phyloP scores from a whole-genome alignment of 2,329 filamentous ascomycete species.

The Talaromyces verruculosus region DNA sequence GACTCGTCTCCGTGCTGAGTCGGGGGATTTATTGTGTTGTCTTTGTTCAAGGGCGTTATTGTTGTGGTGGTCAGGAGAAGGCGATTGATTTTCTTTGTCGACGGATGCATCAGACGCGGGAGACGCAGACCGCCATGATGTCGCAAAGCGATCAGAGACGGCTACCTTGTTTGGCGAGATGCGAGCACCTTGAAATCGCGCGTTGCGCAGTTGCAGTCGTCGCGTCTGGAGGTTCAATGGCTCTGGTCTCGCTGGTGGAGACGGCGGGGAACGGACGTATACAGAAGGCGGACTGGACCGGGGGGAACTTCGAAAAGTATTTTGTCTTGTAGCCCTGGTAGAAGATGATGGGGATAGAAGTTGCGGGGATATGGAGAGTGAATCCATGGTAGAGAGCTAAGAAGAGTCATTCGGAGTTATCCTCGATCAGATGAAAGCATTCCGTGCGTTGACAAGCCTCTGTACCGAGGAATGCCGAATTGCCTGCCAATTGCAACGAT shows the following conservation, averaged over 20 bases:
- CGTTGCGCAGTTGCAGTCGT: constrained; percentile 32
- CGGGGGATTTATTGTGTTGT: background rate
- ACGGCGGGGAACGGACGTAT: constrained; percentile 23
- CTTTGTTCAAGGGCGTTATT: background rate
- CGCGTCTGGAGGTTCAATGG: constrained; percentile 31
- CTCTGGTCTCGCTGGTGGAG: constrained; percentile 21
- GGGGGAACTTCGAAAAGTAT: constrained; percentile 10
- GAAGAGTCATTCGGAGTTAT: background rate
- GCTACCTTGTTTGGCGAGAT: constrained; percentile 25
- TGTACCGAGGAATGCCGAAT: constrained; percentile 20
- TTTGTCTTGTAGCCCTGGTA: background rate
- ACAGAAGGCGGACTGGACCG: constrained; percentile 14
- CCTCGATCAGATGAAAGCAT: constrained; percentile 7
- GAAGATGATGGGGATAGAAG: background rate
- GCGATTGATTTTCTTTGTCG: constrained; percentile 11
- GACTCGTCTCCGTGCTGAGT: constrained; percentile 24
- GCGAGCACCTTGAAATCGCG: constrained; percentile 30
- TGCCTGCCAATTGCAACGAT: constrained; percentile 6
- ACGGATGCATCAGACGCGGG: constrained; percentile 24
- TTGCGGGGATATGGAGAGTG: background rate
- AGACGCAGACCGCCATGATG: constrained; percentile 26
- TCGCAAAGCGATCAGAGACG: constrained; percentile 26
- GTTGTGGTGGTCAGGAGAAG: background rate
- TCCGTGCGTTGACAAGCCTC: background rate
- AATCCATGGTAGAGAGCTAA: constrained; percentile 5